A percentile compares a stretch with the other conserved stretches of the same genome.
These are phyloP conservation scores for Xylaria sp. DNA, from an alignment of 495 filamentous ascomycete genomes.

Conservation along the genomic window DNA sequence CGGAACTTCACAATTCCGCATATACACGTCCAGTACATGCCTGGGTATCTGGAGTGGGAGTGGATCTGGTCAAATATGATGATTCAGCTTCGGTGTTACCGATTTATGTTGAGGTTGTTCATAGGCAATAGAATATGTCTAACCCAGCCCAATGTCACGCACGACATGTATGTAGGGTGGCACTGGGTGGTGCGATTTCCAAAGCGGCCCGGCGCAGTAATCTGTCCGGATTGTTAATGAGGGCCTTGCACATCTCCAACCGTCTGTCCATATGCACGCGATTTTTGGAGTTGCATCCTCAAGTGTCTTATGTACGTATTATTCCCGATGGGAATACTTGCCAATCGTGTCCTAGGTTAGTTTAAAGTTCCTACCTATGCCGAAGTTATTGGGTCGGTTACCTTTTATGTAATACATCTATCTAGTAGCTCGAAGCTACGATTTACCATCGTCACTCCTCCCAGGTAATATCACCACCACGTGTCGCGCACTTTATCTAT, in stretches of 20 bases:
- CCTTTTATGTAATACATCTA: background rate
- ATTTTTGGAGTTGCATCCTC: background rate
- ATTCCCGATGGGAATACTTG: background rate
- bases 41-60: background rate
- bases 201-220: background rate
- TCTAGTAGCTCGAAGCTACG: too few species aligned
- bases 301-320: background rate
- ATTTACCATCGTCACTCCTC: too few species aligned
- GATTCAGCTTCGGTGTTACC: background rate
- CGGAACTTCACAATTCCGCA: background rate
- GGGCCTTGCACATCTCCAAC: background rate
- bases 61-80: background rate
- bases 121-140: background rate
- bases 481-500: background rate
- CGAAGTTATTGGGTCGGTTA: background rate
- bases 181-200: background rate
- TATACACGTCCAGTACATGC: background rate
- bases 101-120: background rate
- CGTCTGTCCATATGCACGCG: background rate
- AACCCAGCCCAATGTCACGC: background rate
- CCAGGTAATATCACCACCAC: background rate
- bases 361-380: too few species aligned
- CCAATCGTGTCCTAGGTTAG: too few species aligned
- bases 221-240: background rate
- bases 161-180: background rate